A percentile compares a stretch with the other conserved stretches of the same genome.
Evolutionary conservation across 495 filamentous ascomycete genomes (phyloP).

Genomic region (Pseudotulostoma volvatum): DNA sequence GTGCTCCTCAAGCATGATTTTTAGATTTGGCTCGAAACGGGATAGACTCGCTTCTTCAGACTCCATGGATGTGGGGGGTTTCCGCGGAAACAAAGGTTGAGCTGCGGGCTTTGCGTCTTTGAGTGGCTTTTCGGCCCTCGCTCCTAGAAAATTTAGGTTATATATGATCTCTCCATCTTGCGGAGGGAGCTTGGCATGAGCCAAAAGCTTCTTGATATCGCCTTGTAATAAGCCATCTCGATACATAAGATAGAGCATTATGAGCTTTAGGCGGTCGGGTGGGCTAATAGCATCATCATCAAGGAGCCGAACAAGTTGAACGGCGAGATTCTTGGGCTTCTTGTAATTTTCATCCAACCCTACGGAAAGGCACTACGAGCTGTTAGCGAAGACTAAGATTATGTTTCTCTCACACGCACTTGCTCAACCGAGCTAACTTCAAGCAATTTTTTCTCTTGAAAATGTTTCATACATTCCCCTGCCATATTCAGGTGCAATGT

Average conservation of each 20-base stretch:
- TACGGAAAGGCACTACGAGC: constrained; percentile 58
- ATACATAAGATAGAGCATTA: constrained; percentile 73
- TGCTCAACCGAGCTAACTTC: constrained; percentile 80
- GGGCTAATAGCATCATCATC: constrained; percentile 58
- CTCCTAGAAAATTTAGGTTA: constrained; percentile 73
- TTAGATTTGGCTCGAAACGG: constrained; percentile 37
- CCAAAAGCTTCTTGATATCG: constrained; percentile 70
- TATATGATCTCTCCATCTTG: constrained; percentile 54
- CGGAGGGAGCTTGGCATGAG: constrained; percentile 62
- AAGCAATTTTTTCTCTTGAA: constrained; percentile 64
- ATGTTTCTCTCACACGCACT: constrained; percentile 15
- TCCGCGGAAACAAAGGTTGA: constrained; percentile 51
- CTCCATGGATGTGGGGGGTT: constrained; percentile 27
- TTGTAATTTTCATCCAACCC: constrained; percentile 85
- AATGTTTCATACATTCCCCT: constrained; percentile 90
- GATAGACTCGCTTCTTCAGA: constrained; percentile 37
- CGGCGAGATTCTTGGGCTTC: constrained; percentile 75
- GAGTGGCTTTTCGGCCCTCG: constrained; percentile 50
- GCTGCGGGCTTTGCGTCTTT: constrained; percentile 55
- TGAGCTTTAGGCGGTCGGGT: constrained; percentile 65
- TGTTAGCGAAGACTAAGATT: constrained; percentile 3
- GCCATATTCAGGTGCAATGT: constrained; percentile 93
- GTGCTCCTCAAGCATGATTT: constrained; percentile 54
- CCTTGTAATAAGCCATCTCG: constrained; percentile 75
- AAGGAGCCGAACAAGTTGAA: constrained; percentile 69